These are phyloP conservation scores for Pleurotus platypus DNA, from an alignment of 768 basidiomycete species.

Conservation along the genomic window DNA sequence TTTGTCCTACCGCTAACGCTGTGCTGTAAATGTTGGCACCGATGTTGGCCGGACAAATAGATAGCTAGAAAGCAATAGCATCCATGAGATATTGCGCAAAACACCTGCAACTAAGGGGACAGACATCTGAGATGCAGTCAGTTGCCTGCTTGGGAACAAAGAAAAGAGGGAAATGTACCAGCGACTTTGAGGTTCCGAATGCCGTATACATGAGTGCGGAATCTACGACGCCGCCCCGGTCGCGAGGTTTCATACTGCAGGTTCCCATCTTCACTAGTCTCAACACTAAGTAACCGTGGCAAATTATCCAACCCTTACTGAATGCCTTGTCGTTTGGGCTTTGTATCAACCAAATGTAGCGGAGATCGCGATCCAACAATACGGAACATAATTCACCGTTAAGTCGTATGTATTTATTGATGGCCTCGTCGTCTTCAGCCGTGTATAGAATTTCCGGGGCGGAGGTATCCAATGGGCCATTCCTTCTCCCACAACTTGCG, in stretches of 20 bases:
- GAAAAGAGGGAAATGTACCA: slow-evolving; percentile 24
- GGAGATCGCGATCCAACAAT: not conserved
- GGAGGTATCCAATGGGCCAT: slow-evolving; percentile 1
- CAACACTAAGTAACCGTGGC: not conserved
- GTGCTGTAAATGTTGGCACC: slow-evolving; percentile 39
- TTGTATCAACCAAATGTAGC: not conserved
- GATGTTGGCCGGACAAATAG: slow-evolving; percentile 34
- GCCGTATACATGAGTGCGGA: slow-evolving; percentile 58
- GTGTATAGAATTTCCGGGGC: not conserved
- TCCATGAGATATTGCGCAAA: not conserved
- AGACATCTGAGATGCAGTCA: not conserved
- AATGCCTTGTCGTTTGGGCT: slow-evolving; percentile 47
- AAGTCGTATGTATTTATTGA: not conserved
- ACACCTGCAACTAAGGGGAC: not conserved
- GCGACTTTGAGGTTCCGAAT: slow-evolving; percentile 56
- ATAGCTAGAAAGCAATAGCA: slow-evolving; percentile 22
- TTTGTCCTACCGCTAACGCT: slow-evolving; percentile 51
- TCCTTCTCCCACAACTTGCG: not conserved
- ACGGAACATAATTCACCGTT: not conserved
- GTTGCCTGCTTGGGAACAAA: not conserved
- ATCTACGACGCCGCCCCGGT: slow-evolving; percentile 60
- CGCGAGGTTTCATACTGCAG: slow-evolving; percentile 63
- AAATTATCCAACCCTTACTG: slow-evolving; percentile 23
- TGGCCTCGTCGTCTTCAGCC: slow-evolving; percentile 2
- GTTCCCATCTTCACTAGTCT: slow-evolving; percentile 46